Evolutionary conservation across 805 yeast genomes (phyloP).

Genomic region (Starmerella roubikii): DNA sequence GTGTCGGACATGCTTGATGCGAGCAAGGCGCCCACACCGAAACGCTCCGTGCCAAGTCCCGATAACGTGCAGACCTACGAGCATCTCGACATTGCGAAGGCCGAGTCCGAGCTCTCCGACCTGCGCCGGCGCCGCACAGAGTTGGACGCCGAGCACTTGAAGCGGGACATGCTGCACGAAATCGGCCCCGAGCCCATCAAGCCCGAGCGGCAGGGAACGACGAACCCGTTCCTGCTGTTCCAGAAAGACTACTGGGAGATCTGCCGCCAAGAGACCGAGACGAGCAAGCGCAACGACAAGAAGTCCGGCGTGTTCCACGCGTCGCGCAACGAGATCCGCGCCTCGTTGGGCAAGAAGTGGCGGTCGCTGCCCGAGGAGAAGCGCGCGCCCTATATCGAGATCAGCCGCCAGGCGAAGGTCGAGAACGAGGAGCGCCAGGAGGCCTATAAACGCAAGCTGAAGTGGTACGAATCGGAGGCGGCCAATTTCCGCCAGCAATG

Average conservation of each 20-base stretch:
- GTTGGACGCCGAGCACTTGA: slow-evolving; percentile 25
- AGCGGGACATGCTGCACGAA: slow-evolving; percentile 26
- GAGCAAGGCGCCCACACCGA: background rate
- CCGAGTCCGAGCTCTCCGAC: slow-evolving; percentile 21
- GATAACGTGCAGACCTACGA: slow-evolving; percentile 3
- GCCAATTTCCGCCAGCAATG: slow-evolving; percentile 29
- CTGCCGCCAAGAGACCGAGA: slow-evolving; percentile 28
- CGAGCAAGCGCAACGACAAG: slow-evolving; percentile 21
- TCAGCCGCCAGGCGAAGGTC: slow-evolving; percentile 26
- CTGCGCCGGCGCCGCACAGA: slow-evolving; percentile 22
- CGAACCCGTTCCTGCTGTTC: slow-evolving; percentile 31
- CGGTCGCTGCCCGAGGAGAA: slow-evolving; percentile 28
- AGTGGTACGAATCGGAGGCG: slow-evolving; percentile 28
- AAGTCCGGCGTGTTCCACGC: slow-evolving; percentile 24
- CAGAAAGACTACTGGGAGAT: slow-evolving; percentile 32
- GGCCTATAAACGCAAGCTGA: slow-evolving; percentile 24
- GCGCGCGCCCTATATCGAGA: slow-evolving; percentile 28
- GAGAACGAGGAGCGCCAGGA: slow-evolving; percentile 25
- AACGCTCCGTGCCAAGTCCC: slow-evolving; percentile 1
- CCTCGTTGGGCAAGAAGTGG: slow-evolving; percentile 31
- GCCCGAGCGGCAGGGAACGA: slow-evolving; percentile 28
- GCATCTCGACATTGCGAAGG: slow-evolving; percentile 11
- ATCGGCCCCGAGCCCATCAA: slow-evolving; percentile 29
- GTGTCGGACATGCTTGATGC: background rate
- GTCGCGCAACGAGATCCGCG: slow-evolving; percentile 30